Evolutionary conservation across 192 early-diverging fungal species (phyloP).

Genomic region (Chytriomyces hyalinus): DNA sequence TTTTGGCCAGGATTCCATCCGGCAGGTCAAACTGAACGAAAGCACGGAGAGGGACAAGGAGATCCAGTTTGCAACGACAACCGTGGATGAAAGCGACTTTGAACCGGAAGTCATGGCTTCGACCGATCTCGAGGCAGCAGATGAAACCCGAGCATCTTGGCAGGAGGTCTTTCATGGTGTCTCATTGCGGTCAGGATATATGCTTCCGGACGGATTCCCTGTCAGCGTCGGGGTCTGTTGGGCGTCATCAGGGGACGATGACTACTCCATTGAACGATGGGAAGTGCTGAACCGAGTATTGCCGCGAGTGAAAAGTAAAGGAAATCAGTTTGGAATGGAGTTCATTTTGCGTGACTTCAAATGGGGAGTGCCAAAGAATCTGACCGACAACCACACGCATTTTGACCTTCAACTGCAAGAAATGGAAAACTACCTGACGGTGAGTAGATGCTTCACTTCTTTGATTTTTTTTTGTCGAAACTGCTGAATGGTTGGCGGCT

Average conservation of each 20-base stretch:
- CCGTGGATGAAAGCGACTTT: constrained; percentile 26
- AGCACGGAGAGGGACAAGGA: constrained; percentile 17
- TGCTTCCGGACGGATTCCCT: constrained; percentile 26
- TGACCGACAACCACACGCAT: constrained; percentile 14
- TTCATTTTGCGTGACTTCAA: constrained; percentile 29
- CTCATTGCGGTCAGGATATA: constrained; percentile 17
- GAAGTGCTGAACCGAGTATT: constrained; percentile 16
- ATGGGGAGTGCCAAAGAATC: constrained; percentile 23
- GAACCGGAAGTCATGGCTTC: constrained; percentile 13
- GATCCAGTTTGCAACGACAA: not conserved
- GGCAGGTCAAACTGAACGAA: constrained; percentile 1
- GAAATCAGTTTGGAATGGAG: constrained; percentile 25
- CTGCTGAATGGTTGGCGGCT: not conserved
- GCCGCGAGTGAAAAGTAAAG: constrained; percentile 14
- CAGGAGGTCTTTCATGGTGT: constrained; percentile 28
- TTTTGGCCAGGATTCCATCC: constrained; percentile 25
- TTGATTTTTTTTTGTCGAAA: not conserved
- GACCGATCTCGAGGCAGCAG: not conserved
- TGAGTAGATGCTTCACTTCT: constrained; percentile 1
- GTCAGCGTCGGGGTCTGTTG: constrained; percentile 12
- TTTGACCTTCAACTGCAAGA: not conserved
- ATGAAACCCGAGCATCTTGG: constrained; percentile 1
- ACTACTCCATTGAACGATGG: constrained; percentile 12
- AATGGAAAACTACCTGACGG: constrained; percentile 22
- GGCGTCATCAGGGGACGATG: constrained; percentile 22